These are phyloP conservation scores for Eragrostis tef DNA, from an alignment of 202 grass and related monocot species.

Conservation along the genomic window DNA sequence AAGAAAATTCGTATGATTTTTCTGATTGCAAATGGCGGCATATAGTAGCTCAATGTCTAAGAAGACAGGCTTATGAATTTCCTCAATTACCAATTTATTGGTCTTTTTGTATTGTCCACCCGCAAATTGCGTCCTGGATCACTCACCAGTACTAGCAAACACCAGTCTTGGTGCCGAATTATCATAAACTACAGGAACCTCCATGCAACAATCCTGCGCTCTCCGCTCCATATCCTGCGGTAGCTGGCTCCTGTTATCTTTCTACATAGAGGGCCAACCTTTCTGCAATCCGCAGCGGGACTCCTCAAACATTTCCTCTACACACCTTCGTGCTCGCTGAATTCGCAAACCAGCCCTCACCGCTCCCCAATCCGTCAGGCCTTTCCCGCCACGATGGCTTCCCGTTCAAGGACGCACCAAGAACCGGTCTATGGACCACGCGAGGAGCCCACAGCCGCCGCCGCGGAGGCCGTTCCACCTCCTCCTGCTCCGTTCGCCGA, in stretches of 20 bases:
- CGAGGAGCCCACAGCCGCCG: not conserved
- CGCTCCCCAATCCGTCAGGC: not conserved
- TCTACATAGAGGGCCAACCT: not conserved
- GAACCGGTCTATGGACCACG: not conserved
- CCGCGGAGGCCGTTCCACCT: not conserved
- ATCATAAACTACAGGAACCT: too few species aligned
- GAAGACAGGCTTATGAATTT: too few species aligned
- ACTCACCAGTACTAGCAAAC: too few species aligned
- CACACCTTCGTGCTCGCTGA: not conserved
- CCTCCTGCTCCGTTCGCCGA: not conserved
- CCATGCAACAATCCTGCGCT: not conserved
- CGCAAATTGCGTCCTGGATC: too few species aligned
- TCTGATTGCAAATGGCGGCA: too few species aligned
- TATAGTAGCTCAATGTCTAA: too few species aligned
- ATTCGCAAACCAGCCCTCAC: not conserved
- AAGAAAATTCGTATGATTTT: too few species aligned
- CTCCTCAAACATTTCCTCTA: not conserved
- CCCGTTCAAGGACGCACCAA: conserved; percentile 4
- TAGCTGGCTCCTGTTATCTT: not conserved
- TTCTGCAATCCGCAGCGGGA: not conserved
- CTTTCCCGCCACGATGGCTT: conserved; percentile 40
- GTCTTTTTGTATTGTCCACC: too few species aligned
- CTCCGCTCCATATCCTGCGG: not conserved
- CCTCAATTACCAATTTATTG: too few species aligned
- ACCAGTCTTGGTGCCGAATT: not conserved